These are phyloP conservation scores for Fusarium nurragi DNA, from an alignment of 2,329 filamentous ascomycete species.

Conservation along the genomic window DNA sequence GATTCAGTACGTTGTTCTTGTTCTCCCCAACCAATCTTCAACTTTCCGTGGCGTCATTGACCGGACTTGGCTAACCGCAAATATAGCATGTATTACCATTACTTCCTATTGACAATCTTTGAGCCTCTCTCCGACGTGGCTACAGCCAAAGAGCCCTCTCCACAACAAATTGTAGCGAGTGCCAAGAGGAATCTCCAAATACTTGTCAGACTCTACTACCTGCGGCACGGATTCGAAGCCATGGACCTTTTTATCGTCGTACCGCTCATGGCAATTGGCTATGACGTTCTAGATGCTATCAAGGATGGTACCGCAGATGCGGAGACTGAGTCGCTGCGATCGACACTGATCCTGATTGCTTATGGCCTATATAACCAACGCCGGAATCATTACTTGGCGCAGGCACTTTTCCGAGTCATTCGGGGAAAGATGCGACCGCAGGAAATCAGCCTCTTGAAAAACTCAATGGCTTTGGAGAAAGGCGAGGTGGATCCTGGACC, in stretches of 20 bases:
- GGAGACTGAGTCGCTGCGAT: constrained; percentile 43
- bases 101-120: constrained; percentile 42
- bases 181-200: constrained; percentile 38
- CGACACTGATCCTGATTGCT: constrained; percentile 48
- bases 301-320: neutral
- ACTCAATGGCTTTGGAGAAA: constrained; percentile 29
- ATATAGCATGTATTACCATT: constrained; percentile 39
- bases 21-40: rapidly evolving
- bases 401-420: constrained; percentile 48
- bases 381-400: constrained; percentile 48
- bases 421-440: constrained; percentile 47
- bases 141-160: neutral
- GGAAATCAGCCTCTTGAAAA: constrained; percentile 37
- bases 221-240: constrained; percentile 48
- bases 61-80: neutral
- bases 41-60: neutral
- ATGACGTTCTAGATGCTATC: constrained; percentile 44
- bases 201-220: constrained; percentile 45
- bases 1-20: constrained; percentile 46
- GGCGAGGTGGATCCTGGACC: constrained; percentile 30
- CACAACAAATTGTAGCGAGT: constrained; percentile 35
- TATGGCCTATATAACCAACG: constrained; percentile 49
- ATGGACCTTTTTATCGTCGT: constrained; percentile 47
- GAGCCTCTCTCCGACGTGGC: constrained; percentile 35
- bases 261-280: constrained; percentile 46